Percentiles rank a stretch among this genome's conserved stretches.
phyloP scores from a whole-genome alignment of 371 early-diverging fungal genomes.

The Apophysomyces elegans region DNA sequence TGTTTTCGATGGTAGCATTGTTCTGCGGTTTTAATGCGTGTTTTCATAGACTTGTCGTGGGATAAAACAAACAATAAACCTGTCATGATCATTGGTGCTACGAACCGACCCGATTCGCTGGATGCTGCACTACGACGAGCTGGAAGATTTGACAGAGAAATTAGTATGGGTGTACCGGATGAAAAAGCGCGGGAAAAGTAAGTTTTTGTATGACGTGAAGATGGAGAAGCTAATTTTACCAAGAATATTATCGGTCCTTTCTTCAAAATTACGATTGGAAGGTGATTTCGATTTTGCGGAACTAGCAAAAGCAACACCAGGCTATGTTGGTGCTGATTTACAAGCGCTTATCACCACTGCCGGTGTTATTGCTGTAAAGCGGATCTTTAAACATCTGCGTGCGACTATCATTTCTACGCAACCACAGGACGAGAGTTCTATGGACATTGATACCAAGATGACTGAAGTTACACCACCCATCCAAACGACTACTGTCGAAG shows the following conservation, averaged over 20 bases:
- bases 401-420: constrained; percentile 7
- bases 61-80: constrained; percentile 88
- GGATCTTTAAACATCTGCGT: constrained; percentile 84
- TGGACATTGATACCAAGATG: constrained; percentile 47
- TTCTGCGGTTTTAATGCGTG: not conserved
- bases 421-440: constrained; percentile 21
- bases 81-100: constrained; percentile 99
- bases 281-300: constrained; percentile 88
- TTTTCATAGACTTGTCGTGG: constrained; percentile 69
- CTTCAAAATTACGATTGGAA: constrained; percentile 83
- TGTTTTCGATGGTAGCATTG: not conserved
- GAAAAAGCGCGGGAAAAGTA: constrained; percentile 90
- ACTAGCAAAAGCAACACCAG: constrained; percentile 96
- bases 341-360: constrained; percentile 97
- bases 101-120: constrained; percentile 97
- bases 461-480: constrained; percentile 31
- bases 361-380: constrained; percentile 92
- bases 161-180: constrained; percentile 98
- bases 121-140: constrained; percentile 98
- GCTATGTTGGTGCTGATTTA: constrained; percentile 99
- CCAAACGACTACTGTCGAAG: constrained; percentile 52
- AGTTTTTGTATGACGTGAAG: constrained; percentile 10
- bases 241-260: constrained; percentile 91
- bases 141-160: constrained; percentile 99
- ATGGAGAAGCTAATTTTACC: not conserved